A percentile compares a stretch with the other conserved stretches of the same genome.
Evolutionary conservation across 495 filamentous ascomycete species (phyloP).

Genomic region (Neurospora sp.): DNA sequence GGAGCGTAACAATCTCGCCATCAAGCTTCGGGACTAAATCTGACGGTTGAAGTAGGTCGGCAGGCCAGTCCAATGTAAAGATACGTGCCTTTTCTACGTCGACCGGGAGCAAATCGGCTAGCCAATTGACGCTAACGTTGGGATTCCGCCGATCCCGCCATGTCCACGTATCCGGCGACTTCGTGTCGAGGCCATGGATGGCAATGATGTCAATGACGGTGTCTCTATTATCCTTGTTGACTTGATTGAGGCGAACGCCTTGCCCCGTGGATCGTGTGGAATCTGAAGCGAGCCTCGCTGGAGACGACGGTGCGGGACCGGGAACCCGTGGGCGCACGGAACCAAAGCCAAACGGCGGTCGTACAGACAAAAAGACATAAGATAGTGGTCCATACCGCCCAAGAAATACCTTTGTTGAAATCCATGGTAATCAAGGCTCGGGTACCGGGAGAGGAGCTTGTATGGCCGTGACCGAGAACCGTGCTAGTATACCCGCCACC

Average conservation of each 20-base stretch:
- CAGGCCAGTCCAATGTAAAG: constrained; percentile 22
- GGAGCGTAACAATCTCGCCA: constrained; percentile 13
- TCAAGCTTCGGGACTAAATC: constrained; percentile 11
- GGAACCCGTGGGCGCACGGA: not conserved
- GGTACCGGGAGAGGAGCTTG: too few relatives aligned
- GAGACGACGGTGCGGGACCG: not conserved
- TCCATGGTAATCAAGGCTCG: too few relatives aligned
- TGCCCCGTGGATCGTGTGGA: not conserved
- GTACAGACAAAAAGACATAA: not conserved
- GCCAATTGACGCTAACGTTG: constrained; percentile 11
- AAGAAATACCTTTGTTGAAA: too few relatives aligned
- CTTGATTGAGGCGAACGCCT: not conserved
- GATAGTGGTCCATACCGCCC: too few relatives aligned
- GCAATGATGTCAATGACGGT: constrained; percentile 22
- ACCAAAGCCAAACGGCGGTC: not conserved
- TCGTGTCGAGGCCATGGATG: constrained; percentile 19
- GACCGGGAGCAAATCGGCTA: constrained; percentile 16
- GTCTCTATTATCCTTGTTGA: not conserved
- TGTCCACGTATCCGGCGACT: constrained; percentile 20
- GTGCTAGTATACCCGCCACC: too few relatives aligned
- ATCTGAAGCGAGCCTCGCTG: not conserved
- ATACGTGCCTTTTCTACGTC: constrained; percentile 12
- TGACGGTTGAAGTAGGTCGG: constrained; percentile 15
- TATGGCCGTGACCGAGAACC: too few relatives aligned
- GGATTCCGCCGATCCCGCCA: constrained; percentile 4